A percentile compares a stretch with the other conserved stretches of the same genome.
Evolutionary conservation across 2,329 filamentous ascomycete species (phyloP).

Genomic region (Fusarium guadeloupense): DNA sequence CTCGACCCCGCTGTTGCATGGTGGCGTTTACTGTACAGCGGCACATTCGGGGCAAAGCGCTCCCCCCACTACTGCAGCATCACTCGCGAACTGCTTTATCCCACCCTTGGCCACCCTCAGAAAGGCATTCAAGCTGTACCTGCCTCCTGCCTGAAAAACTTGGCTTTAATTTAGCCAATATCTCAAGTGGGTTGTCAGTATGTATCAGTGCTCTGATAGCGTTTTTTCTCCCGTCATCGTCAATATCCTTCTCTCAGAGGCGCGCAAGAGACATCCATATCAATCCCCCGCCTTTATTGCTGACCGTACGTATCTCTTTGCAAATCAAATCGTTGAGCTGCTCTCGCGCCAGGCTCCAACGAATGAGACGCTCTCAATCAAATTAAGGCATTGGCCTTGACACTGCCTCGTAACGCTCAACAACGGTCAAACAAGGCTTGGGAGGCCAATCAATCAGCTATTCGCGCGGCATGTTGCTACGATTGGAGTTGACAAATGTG

Average conservation of each 20-base stretch:
- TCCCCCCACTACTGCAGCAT: constrained; percentile 41
- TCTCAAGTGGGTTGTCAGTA: constrained; percentile 8
- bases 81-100: constrained; percentile 28
- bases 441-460: constrained; percentile 30
- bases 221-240: not conserved
- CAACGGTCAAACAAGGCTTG: constrained; percentile 20
- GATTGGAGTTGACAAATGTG: constrained; percentile 33
- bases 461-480: constrained; percentile 25
- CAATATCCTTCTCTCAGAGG: not conserved
- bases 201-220: not conserved
- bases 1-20: constrained; percentile 32
- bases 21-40: constrained; percentile 32
- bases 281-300: constrained; percentile 10
- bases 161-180: constrained; percentile 19
- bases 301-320: constrained; percentile 21
- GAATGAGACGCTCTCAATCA: constrained; percentile 15
- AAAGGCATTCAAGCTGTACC: constrained; percentile 19
- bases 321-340: constrained; percentile 26
- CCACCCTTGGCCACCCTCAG: constrained; percentile 15
- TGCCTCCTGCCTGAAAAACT: not conserved
- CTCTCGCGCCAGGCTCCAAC: constrained; percentile 22
- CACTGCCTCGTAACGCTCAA: constrained; percentile 34
- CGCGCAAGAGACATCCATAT: constrained; percentile 2
- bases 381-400: constrained; percentile 21
- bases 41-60: constrained; percentile 41